Conservation (phyloP, 2,329 filamentous ascomycete species). For the Colletotrichum kahawae region DNA sequence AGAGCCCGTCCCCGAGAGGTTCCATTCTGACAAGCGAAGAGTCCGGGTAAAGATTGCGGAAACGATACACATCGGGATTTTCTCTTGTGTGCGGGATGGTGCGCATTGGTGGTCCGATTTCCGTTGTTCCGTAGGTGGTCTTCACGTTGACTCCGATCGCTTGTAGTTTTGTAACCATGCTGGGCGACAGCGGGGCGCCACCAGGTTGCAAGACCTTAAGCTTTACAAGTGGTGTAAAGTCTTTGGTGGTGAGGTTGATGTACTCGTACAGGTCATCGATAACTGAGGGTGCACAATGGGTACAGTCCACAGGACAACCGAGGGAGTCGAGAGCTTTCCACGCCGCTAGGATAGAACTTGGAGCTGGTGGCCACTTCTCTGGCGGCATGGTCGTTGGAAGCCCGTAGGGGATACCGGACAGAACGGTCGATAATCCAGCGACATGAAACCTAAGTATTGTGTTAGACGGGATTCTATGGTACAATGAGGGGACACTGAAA, state of each 20-base stretch:
- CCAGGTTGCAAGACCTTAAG: constrained; percentile 9
- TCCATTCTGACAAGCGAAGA: constrained; percentile 1
- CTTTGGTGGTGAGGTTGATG: constrained; percentile 1
- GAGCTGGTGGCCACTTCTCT: constrained; percentile 7
- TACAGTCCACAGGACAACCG: neutral
- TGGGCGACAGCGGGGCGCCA: neutral
- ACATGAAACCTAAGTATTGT: neutral
- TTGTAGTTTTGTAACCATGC: neutral
- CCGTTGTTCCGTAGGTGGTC: constrained; percentile 11
- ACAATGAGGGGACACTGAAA: fast-evolving
- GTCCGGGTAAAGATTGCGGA: constrained; percentile 7
- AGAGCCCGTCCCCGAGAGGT: neutral
- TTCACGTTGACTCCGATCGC: constrained; percentile 7
- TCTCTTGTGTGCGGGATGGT: constrained; percentile 13
- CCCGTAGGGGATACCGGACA: constrained; percentile 1
- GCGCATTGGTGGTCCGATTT: neutral
- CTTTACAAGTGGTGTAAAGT: neutral
- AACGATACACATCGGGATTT: constrained; percentile 11
- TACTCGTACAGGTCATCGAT: constrained; percentile 13
- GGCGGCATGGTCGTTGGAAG: constrained; percentile 2
- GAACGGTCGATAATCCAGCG: neutral
- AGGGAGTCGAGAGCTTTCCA: neutral
- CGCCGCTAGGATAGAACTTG: constrained; percentile 4
- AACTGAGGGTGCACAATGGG: constrained; percentile 7
- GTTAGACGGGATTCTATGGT: neutral